A percentile compares a stretch with the other conserved stretches of the same genome.
Evolutionary conservation across 805 yeast genomes (phyloP).

Genomic region (Metschnikowia orientalis): DNA sequence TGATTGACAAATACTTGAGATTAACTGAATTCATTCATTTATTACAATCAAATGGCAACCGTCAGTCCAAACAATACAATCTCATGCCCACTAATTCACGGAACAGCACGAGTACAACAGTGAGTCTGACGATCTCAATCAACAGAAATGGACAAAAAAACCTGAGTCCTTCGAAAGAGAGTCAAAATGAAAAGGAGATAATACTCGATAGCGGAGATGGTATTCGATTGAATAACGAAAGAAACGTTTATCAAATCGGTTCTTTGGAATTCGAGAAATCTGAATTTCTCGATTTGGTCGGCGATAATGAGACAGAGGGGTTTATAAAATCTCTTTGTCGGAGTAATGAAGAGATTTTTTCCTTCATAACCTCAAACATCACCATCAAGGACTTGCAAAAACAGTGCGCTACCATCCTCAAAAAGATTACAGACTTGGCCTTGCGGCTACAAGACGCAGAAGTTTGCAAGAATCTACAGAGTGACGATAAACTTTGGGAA

Average conservation of each 20-base stretch:
- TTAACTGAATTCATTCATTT: slow-evolving; percentile 54
- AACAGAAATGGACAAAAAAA: slow-evolving; percentile 4
- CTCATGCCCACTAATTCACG: slow-evolving; percentile 10
- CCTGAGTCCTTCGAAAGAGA: slow-evolving; percentile 3
- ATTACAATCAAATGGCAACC: slow-evolving; percentile 25
- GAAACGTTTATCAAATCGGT: slow-evolving; percentile 41
- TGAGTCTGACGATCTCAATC: slow-evolving; percentile 9
- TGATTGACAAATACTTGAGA: slow-evolving; percentile 62
- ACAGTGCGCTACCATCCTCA: slow-evolving; percentile 32
- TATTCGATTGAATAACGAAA: slow-evolving; percentile 22
- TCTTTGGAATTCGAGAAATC: slow-evolving; percentile 48
- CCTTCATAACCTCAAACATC: slow-evolving; percentile 40
- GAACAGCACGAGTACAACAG: slow-evolving; percentile 13
- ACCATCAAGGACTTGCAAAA: slow-evolving; percentile 41
- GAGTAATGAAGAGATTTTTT: slow-evolving; percentile 27
- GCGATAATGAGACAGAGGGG: slow-evolving; percentile 49
- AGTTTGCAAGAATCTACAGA: slow-evolving; percentile 25
- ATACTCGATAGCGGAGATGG: slow-evolving; percentile 18
- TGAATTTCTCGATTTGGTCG: slow-evolving; percentile 38
- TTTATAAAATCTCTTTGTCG: slow-evolving; percentile 44
- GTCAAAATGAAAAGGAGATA: slow-evolving; percentile 6
- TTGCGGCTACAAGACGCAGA: slow-evolving; percentile 30
- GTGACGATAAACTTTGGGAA: slow-evolving; percentile 30
- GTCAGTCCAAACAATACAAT: not conserved
- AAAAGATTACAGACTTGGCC: slow-evolving; percentile 29